A percentile compares a stretch with the other conserved stretches of the same genome.
phyloP scores from a whole-genome alignment of 2,329 filamentous ascomycete species.

The Fusarium graminum region DNA sequence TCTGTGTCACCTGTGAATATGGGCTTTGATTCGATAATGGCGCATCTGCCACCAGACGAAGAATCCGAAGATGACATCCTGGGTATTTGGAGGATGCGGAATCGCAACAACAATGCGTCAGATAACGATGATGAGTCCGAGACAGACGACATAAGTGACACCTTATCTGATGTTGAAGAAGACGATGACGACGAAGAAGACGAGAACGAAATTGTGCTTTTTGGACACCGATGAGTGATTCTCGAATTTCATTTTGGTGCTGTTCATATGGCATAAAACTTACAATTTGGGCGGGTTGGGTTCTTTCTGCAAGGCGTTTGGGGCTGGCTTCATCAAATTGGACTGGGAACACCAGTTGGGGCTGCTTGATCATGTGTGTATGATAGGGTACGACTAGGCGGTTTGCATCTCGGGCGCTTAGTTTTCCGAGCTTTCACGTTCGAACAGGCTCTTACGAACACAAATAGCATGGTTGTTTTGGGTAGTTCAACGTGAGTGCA shows the following conservation, averaged over 20 bases:
- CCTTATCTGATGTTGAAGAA: conserved; percentile 58
- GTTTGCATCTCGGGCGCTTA: conserved; percentile 37
- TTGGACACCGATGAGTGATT: conserved; percentile 61
- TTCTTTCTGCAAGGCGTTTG: conserved; percentile 46
- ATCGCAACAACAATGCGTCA: conserved; percentile 62
- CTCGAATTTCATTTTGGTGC: conserved; percentile 12
- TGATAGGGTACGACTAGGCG: conserved; percentile 23
- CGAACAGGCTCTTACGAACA: conserved; percentile 17
- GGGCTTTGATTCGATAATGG: conserved; percentile 46
- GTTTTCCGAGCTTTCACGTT: conserved; percentile 3
- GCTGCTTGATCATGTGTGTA: conserved; percentile 27
- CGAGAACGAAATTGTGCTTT: conserved; percentile 63
- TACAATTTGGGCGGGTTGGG: conserved; percentile 11
- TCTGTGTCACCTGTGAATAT: conserved; percentile 59
- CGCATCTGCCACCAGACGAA: conserved; percentile 52
- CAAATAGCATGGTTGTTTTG: conserved; percentile 24
- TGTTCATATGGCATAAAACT: conserved; percentile 2
- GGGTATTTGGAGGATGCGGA: conserved; percentile 66
- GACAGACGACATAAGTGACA: conserved; percentile 58
- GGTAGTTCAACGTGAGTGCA: conserved; percentile 13
- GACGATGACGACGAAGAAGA: conserved; percentile 66
- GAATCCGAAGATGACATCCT: conserved; percentile 70
- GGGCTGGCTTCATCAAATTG: conserved; percentile 28
- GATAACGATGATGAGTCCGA: conserved; percentile 63
- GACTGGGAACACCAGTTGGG: conserved; percentile 24